Conservation (phyloP, 495 filamentous ascomycete genomes). For the Aspergillus leporis region DNA sequence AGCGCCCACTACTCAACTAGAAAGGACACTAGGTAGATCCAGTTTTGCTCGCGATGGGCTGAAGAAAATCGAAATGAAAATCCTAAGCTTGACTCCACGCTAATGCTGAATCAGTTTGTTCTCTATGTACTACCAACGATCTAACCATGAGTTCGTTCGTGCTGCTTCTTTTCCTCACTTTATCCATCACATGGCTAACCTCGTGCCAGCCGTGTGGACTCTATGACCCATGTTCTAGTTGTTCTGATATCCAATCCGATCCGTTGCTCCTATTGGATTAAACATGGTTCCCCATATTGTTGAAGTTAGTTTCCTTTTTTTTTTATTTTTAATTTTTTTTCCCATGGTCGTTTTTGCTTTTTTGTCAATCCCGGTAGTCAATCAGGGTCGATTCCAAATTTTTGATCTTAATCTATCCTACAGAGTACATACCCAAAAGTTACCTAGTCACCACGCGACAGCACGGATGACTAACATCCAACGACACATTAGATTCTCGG, state of each 20-base stretch:
- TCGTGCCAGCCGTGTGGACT: constrained; percentile 18
- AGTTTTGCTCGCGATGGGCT: not conserved
- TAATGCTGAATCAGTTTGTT: not conserved
- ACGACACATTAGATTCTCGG: not conserved
- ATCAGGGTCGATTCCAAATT: not conserved
- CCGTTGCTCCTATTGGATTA: constrained; percentile 3
- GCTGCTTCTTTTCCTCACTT: not conserved
- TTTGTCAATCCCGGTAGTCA: not conserved
- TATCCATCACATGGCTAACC: constrained; percentile 14
- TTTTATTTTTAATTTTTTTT: not conserved
- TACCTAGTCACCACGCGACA: not conserved
- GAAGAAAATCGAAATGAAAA: constrained; percentile 10
- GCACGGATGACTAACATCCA: not conserved
- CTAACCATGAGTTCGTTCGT: not conserved
- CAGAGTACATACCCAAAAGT: too few relatives aligned
- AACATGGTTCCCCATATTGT: not conserved
- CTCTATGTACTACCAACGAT: not conserved
- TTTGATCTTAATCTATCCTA: too few relatives aligned
- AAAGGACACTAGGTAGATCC: not conserved
- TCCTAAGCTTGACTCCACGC: constrained; percentile 2
- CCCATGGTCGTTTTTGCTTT: not conserved
- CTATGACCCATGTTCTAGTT: constrained; percentile 11
- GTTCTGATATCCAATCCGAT: constrained; percentile 2
- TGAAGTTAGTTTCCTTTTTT: not conserved
- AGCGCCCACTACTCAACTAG: not conserved